Evolutionary conservation across 306 rosid genomes (phyloP).

Genomic region (Castanea crenata): DNA sequence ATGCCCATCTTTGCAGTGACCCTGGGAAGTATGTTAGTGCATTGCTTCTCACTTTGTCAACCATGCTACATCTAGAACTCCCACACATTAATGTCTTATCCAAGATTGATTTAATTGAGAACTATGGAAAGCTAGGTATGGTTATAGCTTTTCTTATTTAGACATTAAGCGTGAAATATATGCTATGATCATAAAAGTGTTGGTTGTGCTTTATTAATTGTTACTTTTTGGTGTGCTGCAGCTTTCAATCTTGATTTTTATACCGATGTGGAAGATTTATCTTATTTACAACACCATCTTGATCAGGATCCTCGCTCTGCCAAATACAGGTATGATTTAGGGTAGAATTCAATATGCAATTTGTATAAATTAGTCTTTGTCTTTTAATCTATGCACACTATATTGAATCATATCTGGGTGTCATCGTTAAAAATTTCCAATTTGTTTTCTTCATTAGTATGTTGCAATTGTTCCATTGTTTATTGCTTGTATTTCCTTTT

Average conservation of each 20-base stretch:
- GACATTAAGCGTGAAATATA: conserved; percentile 1
- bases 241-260: conserved; percentile 92
- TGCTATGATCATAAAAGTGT: conserved; percentile 1
- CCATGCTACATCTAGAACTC: conserved; percentile 90
- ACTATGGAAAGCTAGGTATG: conserved; percentile 83
- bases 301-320: conserved; percentile 84
- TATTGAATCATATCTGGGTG: conserved; percentile 2
- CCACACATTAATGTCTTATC: conserved; percentile 88
- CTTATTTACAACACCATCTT: conserved; percentile 72
- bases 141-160: conserved; percentile 18
- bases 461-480: conserved; percentile 8
- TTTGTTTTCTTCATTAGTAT: conserved; percentile 13
- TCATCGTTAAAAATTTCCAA: conserved; percentile 1
- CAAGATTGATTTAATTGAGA: conserved; percentile 90
- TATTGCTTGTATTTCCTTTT: background rate
- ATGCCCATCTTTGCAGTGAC: conserved; percentile 95
- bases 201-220: conserved; percentile 20
- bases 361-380: conserved; percentile 14
- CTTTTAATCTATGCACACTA: conserved; percentile 9
- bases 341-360: background rate
- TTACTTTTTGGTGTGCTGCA: conserved; percentile 35
- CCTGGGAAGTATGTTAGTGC: conserved; percentile 92
- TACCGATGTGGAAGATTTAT: conserved; percentile 89
- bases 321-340: conserved; percentile 69
- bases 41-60: conserved; percentile 80